Base-by-base conservation (phyloP, 176 grass and related monocot genomes). In the bread wheat (Triticum aestivum) region DNA sequence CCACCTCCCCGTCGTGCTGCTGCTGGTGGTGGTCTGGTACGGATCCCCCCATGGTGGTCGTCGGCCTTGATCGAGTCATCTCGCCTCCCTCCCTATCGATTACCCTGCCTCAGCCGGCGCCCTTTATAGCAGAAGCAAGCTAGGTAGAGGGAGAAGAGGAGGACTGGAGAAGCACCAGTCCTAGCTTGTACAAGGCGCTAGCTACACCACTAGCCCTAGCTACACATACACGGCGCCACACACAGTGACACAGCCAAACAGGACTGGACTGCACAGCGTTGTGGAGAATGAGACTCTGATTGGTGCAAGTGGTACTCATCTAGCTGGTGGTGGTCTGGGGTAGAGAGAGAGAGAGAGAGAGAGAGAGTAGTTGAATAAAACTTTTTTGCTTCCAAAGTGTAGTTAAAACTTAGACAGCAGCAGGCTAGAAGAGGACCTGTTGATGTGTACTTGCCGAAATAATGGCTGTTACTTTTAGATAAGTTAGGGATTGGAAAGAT, bases 381-480 rank as follows among this genome's bases (percentile, higher is more conserved):
- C 29, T 52, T 56, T 76, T 75, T 77, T 33, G 47, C 59, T 56
- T 34, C 27, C 14, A 75, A 33, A 23, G 51, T 17, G 63, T 82
- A 81, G 86, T 87, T 87, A 88, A 81, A 88, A 85, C 82, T 65
- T 56, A 26, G 39, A 77, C 70, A 88, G 14, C 89, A 69, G 17
- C 80, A 61, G 49, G 35, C 80, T 81, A 63, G 86, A 91, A 63
- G 51, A 91, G 2, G 82, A 81, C 86, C 6, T 67, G 15, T 37
- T 71, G 76, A 87, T 69, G 37, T 86, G 75, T 64, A 67, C 21
- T 27, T 69, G 49, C 62, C 69, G 49, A 81, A 81, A 79, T 79
- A 87, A 59, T 87, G 52, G 73, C 89, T 90, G 73, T 83, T 83
- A 83, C 79, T 83, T 87, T 83, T 87, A 79, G 83, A 70, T 81